Evolutionary conservation across 1,139 yeast species (phyloP).

Genomic region (Geotrichum australiense): DNA sequence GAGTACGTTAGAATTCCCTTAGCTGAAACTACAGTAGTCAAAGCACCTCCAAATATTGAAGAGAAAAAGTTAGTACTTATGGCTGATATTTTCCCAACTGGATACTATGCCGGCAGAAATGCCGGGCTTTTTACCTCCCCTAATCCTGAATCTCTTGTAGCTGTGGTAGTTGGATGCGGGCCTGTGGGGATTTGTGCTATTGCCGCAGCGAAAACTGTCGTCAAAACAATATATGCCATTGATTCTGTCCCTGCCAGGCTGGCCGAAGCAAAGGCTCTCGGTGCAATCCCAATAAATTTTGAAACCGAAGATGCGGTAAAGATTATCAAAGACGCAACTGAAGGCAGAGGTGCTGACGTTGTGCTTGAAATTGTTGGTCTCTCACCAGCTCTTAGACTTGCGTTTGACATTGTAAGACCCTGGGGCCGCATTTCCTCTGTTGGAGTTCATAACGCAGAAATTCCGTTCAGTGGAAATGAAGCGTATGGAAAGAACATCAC

Average conservation of each 20-base stretch:
- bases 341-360: conserved; percentile 49
- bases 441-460: conserved; percentile 55
- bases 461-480: conserved; percentile 54
- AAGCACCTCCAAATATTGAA: conserved; percentile 36
- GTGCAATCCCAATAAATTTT: conserved; percentile 43
- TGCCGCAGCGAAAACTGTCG: conserved; percentile 42
- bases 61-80: conserved; percentile 49
- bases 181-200: conserved; percentile 60
- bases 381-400: conserved; percentile 44
- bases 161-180: conserved; percentile 53
- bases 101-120: conserved; percentile 52
- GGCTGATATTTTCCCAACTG: conserved; percentile 65
- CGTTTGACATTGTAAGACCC: conserved; percentile 49
- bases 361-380: conserved; percentile 54
- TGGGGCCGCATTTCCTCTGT: conserved; percentile 55
- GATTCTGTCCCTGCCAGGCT: conserved; percentile 47
- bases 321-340: conserved; percentile 34
- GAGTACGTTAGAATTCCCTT: conserved; percentile 53
- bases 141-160: conserved; percentile 26
- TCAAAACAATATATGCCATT: conserved; percentile 43
- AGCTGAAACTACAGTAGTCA: conserved; percentile 47
- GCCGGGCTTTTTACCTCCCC: conserved; percentile 36
- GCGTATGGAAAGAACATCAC: conserved; percentile 53
- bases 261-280: conserved; percentile 41
- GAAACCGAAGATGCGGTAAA: conserved; percentile 29